phyloP scores from a whole-genome alignment of 108 stramenopile species.

The Parmales sp. region DNA sequence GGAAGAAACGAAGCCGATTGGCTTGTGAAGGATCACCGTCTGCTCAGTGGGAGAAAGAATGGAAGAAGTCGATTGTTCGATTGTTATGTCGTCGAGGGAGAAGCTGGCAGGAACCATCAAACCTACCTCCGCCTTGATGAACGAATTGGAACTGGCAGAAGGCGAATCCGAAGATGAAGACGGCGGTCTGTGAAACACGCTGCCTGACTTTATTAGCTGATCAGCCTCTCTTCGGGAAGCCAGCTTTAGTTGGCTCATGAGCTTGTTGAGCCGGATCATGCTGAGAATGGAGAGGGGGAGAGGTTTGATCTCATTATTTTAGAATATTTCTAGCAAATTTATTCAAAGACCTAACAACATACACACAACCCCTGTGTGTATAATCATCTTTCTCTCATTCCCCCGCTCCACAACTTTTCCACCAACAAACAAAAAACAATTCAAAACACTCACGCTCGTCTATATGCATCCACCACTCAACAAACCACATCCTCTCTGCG shows the following conservation, averaged over 20 bases:
- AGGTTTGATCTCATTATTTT: too few relatives aligned
- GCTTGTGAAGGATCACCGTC: conserved; percentile 66
- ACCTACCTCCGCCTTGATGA: conserved; percentile 26
- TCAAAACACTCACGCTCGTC: too few relatives aligned
- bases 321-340: too few relatives aligned
- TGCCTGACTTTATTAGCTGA: conserved; percentile 34
- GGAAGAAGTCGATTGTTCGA: neutral
- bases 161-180: neutral
- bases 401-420: too few relatives aligned
- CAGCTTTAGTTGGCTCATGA: conserved; percentile 53
- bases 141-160: neutral
- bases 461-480: too few relatives aligned
- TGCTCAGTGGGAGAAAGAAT: neutral
- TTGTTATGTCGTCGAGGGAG: conserved; percentile 6
- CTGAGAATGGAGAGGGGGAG: too few relatives aligned
- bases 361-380: too few relatives aligned
- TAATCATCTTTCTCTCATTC: too few relatives aligned
- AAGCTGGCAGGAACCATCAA: conserved; percentile 32
- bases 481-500: too few relatives aligned
- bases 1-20: conserved; percentile 58
- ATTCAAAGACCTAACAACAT: too few relatives aligned
- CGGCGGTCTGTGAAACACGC: conserved; percentile 33
- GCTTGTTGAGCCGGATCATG: conserved; percentile 29
- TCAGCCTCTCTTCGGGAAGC: conserved; percentile 65
- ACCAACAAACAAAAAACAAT: too few relatives aligned